Evolutionary conservation across 768 basidiomycete genomes (phyloP).

Genomic region (Boletales sp.): DNA sequence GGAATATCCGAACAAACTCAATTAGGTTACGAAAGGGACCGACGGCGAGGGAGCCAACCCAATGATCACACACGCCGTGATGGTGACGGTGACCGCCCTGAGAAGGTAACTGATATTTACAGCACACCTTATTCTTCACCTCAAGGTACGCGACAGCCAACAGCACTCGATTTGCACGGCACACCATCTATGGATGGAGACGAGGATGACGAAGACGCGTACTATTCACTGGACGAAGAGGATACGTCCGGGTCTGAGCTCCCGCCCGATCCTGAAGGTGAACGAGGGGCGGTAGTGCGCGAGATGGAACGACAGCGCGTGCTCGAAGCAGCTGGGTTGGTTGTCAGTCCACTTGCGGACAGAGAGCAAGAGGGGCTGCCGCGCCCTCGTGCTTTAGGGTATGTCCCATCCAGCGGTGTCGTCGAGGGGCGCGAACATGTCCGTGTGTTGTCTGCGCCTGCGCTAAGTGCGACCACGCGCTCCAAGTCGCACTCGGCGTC

Average conservation of each 20-base stretch:
- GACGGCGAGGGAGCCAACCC: background rate
- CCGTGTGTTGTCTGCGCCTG: background rate
- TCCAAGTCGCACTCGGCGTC: constrained; percentile 13
- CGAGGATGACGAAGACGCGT: constrained; percentile 33
- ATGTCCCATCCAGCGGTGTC: constrained; percentile 20
- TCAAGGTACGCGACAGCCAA: constrained; percentile 5
- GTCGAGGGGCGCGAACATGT: background rate
- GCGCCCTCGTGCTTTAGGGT: constrained; percentile 13
- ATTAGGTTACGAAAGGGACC: background rate
- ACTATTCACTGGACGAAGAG: constrained; percentile 28
- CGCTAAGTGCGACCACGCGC: background rate
- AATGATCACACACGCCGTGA: background rate
- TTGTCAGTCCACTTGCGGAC: constrained; percentile 45
- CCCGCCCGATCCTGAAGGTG: constrained; percentile 17
- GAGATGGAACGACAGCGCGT: constrained; percentile 77
- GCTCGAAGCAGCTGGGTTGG: constrained; percentile 84
- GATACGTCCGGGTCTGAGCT: constrained; percentile 11
- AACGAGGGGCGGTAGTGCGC: constrained; percentile 51
- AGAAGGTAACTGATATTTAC: constrained; percentile 16
- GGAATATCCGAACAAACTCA: background rate
- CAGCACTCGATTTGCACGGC: constrained; percentile 5
- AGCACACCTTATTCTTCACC: constrained; percentile 24
- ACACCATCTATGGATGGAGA: constrained; percentile 19
- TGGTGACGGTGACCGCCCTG: constrained; percentile 3
- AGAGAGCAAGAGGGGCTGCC: background rate